Conservation (phyloP, 2,329 filamentous ascomycete species). For the Monilinia aucupariae region DNA sequence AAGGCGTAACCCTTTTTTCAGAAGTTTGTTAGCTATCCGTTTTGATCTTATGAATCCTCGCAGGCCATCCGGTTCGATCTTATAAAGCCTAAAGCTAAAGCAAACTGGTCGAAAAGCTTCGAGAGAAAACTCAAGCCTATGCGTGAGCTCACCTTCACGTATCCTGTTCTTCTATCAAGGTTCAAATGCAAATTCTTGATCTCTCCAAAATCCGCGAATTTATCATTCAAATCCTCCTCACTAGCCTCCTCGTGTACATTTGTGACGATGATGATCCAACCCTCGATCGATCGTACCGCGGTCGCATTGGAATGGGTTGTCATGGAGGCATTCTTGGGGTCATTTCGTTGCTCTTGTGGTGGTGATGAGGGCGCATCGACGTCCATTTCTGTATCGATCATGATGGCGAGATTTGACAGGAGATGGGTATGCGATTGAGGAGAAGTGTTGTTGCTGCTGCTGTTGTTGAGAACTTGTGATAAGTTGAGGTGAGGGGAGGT, state of each 20-base stretch:
- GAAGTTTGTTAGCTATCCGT: slow-evolving; percentile 11
- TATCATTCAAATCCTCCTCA: slow-evolving; percentile 75
- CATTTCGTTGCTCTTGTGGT: slow-evolving; percentile 45
- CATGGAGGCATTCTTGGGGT: slow-evolving; percentile 58
- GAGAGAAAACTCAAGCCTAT: background rate
- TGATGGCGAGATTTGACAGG: slow-evolving; percentile 21
- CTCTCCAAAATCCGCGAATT: slow-evolving; percentile 78
- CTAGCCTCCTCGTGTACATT: slow-evolving; percentile 85
- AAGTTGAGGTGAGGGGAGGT: background rate
- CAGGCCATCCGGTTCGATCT: background rate
- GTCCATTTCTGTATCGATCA: slow-evolving; percentile 45
- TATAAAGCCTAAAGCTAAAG: background rate
- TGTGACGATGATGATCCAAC: slow-evolving; percentile 82
- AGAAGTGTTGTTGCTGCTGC: too few species aligned
- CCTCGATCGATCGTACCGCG: slow-evolving; percentile 80
- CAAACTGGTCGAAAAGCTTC: background rate
- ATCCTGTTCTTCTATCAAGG: slow-evolving; percentile 74
- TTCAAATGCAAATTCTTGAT: slow-evolving; percentile 85
- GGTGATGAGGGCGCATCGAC: slow-evolving; percentile 33
- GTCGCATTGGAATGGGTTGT: slow-evolving; percentile 68
- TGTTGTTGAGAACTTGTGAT: background rate
- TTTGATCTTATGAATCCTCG: background rate
- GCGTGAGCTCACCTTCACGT: slow-evolving; percentile 63
- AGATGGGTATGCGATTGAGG: background rate
- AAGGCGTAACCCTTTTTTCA: slow-evolving; percentile 67